These are phyloP conservation scores for Peniophora sp. DNA, from an alignment of 1,284 basidiomycete species.

Conservation along the genomic window DNA sequence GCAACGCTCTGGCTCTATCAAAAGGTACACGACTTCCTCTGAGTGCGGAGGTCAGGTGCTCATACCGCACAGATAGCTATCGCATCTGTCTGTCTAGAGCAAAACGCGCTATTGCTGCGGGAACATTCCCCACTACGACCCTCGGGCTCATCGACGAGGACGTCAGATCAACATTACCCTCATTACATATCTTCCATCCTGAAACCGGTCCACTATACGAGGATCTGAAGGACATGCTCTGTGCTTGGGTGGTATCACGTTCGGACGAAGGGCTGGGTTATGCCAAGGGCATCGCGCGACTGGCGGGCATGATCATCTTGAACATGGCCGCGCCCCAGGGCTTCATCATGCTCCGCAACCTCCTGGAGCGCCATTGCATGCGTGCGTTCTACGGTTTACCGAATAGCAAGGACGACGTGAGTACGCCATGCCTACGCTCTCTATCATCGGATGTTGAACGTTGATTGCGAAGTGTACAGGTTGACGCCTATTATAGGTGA, in stretches of 20 bases:
- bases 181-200: constrained; percentile 80
- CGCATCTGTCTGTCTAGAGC: constrained; percentile 68
- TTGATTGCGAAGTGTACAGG: constrained; percentile 31
- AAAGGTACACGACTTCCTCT: constrained; percentile 48
- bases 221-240: constrained; percentile 82
- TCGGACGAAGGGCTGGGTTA: constrained; percentile 86
- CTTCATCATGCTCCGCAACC: constrained; percentile 84
- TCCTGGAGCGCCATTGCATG: constrained; percentile 81
- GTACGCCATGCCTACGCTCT: constrained; percentile 18
- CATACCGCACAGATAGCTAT: constrained; percentile 57
- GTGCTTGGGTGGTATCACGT: constrained; percentile 87
- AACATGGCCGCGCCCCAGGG: constrained; percentile 77
- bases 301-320: constrained; percentile 86
- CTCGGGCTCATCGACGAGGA: constrained; percentile 76
- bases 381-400: constrained; percentile 79
- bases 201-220: constrained; percentile 76
- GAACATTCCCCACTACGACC: constrained; percentile 67
- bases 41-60: neutral
- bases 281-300: constrained; percentile 55
- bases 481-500: constrained; percentile 71
- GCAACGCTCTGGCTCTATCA: constrained; percentile 82
- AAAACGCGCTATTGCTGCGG: constrained; percentile 59
- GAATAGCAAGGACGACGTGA: constrained; percentile 70
- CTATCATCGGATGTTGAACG: neutral
- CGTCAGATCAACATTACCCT: constrained; percentile 73